A percentile compares a stretch with the other conserved stretches of the same genome.
Evolutionary conservation across 805 yeast species (phyloP).

Genomic region (Lipomyces oligophaga): DNA sequence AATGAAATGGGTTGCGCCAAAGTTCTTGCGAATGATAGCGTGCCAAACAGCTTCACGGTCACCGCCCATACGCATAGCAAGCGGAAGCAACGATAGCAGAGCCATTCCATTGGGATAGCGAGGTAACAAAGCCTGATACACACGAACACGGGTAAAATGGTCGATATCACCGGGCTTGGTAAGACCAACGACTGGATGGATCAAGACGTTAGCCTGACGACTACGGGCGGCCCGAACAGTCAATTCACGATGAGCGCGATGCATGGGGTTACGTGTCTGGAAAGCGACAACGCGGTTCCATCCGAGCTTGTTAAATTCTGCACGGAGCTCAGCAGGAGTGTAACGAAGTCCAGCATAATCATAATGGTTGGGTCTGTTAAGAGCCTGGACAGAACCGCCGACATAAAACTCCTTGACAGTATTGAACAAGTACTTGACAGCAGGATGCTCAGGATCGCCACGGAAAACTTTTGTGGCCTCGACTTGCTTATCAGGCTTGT

Average conservation of each 20-base stretch:
- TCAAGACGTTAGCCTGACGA: slow-evolving; percentile 77
- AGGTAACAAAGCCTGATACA: slow-evolving; percentile 85
- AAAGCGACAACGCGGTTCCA: slow-evolving; percentile 93
- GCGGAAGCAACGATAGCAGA: slow-evolving; percentile 76
- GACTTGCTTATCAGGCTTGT: slow-evolving; percentile 68
- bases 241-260: slow-evolving; percentile 93
- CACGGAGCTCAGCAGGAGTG: slow-evolving; percentile 86
- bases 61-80: slow-evolving; percentile 99
- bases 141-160: slow-evolving; percentile 95
- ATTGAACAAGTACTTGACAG: slow-evolving; percentile 66
- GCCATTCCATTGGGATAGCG: slow-evolving; percentile 95
- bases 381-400: slow-evolving; percentile 85
- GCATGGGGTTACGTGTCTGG: slow-evolving; percentile 99
- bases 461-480: slow-evolving; percentile 89
- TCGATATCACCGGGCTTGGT: slow-evolving; percentile 98
- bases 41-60: slow-evolving; percentile 99
- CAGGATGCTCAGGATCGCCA: slow-evolving; percentile 97
- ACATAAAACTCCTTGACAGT: slow-evolving; percentile 78
- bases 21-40: slow-evolving; percentile 92
- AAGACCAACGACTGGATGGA: slow-evolving; percentile 95
- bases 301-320: slow-evolving; percentile 72
- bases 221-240: slow-evolving; percentile 97
- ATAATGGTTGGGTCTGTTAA: slow-evolving; percentile 79
- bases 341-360: slow-evolving; percentile 84
- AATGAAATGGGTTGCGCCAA: slow-evolving; percentile 94